Evolutionary conservation across 169 alveolate species (phyloP).

Genomic region (Plasmodium berghei): DNA sequence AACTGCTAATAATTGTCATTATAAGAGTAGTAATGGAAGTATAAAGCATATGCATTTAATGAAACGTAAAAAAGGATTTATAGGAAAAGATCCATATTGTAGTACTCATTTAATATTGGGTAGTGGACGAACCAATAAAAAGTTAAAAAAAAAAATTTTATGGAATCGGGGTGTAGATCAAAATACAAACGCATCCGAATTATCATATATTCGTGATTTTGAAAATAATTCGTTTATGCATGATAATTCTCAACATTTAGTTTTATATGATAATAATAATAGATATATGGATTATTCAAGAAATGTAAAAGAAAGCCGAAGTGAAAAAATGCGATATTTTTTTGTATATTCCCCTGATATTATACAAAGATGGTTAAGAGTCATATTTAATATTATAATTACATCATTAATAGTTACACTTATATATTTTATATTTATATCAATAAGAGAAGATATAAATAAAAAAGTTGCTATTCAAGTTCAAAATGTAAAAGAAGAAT

Average conservation of each 20-base stretch:
- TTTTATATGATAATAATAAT: constrained; percentile 31
- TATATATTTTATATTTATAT: constrained; percentile 66
- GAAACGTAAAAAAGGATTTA: constrained; percentile 30
- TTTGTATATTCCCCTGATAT: constrained; percentile 74
- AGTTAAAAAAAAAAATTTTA: constrained; percentile 14
- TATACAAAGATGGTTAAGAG: constrained; percentile 75
- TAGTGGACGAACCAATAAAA: constrained; percentile 12
- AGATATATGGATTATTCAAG: constrained; percentile 31
- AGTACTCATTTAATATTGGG: constrained; percentile 44
- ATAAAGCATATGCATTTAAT: constrained; percentile 19
- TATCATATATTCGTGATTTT: constrained; percentile 47
- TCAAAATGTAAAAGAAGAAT: constrained; percentile 72
- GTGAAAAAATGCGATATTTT: constrained; percentile 23
- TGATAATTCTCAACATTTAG: constrained; percentile 38
- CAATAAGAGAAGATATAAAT: constrained; percentile 71
- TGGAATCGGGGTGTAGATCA: constrained; percentile 29
- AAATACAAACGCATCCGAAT: constrained; percentile 56
- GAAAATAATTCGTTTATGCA: constrained; percentile 59
- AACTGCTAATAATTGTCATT: neutral
- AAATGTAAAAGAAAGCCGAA: constrained; percentile 5
- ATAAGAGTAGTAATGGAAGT: neutral
- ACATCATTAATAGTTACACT: constrained; percentile 56
- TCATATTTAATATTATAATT: constrained; percentile 59
- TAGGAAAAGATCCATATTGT: constrained; percentile 41
- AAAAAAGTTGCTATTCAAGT: constrained; percentile 72